Base-by-base conservation (phyloP, 1,139 yeast species). In the Yamadazyma oceani region DNA sequence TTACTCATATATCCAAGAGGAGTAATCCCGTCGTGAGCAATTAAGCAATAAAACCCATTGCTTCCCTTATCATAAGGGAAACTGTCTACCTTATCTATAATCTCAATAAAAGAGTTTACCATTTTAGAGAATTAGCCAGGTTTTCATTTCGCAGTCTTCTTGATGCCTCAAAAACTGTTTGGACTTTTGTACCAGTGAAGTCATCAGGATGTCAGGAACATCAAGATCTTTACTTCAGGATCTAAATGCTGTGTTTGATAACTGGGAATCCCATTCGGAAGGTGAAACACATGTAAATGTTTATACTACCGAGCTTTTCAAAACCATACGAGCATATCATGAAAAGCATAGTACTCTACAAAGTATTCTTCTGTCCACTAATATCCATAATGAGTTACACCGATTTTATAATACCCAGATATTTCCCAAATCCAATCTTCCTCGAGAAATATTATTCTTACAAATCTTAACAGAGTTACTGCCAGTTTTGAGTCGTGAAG, bases 1-100 rank as follows among this genome's bases (percentile, higher is more conserved):
- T 71, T 67, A 2, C 76, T 58, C 4, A 85, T 51, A 44, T 67
- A 74, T 0, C 95, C 95, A 8, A 85, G 53, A 3, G 59, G 51
- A 0, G 58, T 51, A 1, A 25, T 36, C 0, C 70, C 74, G 42
- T 80, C 82, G 45, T 82, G 86, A 0, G 85, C 63, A 1, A 55
- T 25, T 6, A 83, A 64, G 13, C 45, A 53, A 48, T 66, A 75
- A 35, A 68, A 63, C 10, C 49, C 50, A 1, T 31, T 26, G 4
- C 48, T 35, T 3, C 41, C 43, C 11, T 50, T 53, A 1, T 38
- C 36, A 39, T 69, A 71, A 2, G 80, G 71, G 30, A 72, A 75
- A 11, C 69, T 66, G 48, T 83, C 88, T 7, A 80, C 78, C 25
- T 51, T 50, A 6, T 66, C 62, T 7, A 81, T 31, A 16, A 41